Evolutionary conservation across 2,329 filamentous ascomycete species (phyloP), one percentile per base, ranked within the genome.

Genomic region (Leptosphaerulina australis): DNA sequence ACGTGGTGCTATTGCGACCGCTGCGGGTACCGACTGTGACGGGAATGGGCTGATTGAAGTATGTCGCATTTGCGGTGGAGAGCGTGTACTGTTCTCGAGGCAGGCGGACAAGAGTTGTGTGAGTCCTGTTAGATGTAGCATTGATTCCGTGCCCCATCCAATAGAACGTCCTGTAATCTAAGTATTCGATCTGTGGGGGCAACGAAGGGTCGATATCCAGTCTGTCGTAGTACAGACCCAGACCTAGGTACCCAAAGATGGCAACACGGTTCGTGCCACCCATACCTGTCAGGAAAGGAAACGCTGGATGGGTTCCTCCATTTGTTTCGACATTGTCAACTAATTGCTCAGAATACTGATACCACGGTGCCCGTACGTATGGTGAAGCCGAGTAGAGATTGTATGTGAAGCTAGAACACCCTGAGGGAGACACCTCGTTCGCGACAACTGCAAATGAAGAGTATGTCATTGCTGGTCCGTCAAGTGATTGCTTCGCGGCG

Each of bases 391-490:
- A 82, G 55, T 85, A 83, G 14, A 88, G 76, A 5, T 83, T 79
- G 63, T 89, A 89, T 0, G 86, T 88, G 64, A 84, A 88, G 3
- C 83, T 80, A 1, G 85, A 83, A 67, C 87, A 89, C 2, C 87
- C 87, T 2, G 84, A 86, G 2, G 81, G 82, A 1, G 83, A 85
- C 9, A 88, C 76, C 37, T 83, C 78, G 48, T 85, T 87, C 11
- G 86, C 85, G 22, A 85, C 82, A 37, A 88, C 82, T 36, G 83
- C 82, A 69, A 88, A 88, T 8, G 87, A 83, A 8, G 83, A 83
- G 68, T 87, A 90, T 1, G 87, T 89, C 87, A 90, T 90, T 3
- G 83, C 87, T 1, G 87, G 87, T 0, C 87, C 87, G 57, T 88
- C 80, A 1, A 81, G 74, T 1, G 85, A 87, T 69, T 89, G 86